Conservation (phyloP, 192 early-diverging fungal species). For the Ambispora gerdemannii region DNA sequence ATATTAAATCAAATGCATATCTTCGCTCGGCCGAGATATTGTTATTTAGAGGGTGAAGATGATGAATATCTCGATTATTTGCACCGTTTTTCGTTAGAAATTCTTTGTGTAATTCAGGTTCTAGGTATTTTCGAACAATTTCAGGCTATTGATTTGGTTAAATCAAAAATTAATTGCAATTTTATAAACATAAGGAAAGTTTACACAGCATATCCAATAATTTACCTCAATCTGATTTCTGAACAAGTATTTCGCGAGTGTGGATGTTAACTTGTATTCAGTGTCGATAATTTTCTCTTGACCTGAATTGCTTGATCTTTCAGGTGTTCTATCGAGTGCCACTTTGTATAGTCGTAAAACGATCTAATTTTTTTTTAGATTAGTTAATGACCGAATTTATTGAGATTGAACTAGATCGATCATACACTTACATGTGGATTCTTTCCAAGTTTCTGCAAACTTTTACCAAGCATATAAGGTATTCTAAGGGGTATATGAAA, state of each 20-base stretch:
- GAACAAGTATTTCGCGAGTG: constrained; percentile 53
- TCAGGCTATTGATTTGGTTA: constrained; percentile 25
- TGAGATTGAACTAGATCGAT: too few relatives aligned
- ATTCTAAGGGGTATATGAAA: constrained; percentile 33
- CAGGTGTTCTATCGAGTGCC: constrained; percentile 35
- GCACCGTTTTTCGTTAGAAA: constrained; percentile 15
- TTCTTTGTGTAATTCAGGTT: constrained; percentile 11
- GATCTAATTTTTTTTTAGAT: too few relatives aligned
- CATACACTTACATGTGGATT: constrained; percentile 36
- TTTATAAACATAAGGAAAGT: background rate
- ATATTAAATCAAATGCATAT: constrained; percentile 48
- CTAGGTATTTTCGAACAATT: constrained; percentile 28
- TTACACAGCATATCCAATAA: background rate
- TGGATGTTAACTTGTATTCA: constrained; percentile 53
- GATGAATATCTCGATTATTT: background rate
- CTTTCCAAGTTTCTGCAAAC: constrained; percentile 45
- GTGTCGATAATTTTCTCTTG: constrained; percentile 64
- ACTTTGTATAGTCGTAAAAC: constrained; percentile 41
- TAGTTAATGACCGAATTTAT: too few relatives aligned
- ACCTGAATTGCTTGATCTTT: constrained; percentile 39
- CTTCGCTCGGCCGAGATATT: constrained; percentile 24
- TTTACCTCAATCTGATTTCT: constrained; percentile 48
- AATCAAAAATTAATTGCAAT: too few relatives aligned
- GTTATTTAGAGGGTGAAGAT: background rate
- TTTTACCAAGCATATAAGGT: constrained; percentile 51